phyloP scores from a whole-genome alignment of 306 rosid species.

The Hippophae rhamnoides region DNA sequence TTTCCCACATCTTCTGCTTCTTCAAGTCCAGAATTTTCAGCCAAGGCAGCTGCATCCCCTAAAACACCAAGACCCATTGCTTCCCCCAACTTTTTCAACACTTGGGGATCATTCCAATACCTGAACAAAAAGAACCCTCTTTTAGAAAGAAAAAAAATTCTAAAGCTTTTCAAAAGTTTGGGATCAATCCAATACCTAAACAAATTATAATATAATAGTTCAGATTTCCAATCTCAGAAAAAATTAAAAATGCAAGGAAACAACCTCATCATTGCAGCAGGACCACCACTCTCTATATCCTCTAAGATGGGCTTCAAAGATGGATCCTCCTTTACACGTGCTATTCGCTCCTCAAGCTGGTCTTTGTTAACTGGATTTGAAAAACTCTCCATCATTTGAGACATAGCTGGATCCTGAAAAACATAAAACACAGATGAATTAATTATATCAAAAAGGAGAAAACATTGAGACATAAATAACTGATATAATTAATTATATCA shows the following conservation, averaged over 20 bases:
- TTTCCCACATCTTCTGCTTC: slow-evolving; percentile 72
- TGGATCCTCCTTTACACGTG: slow-evolving; percentile 91
- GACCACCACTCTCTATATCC: slow-evolving; percentile 94
- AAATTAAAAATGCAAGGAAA: not conserved
- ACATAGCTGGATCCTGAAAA: slow-evolving; percentile 90
- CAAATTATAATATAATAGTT: too few species aligned
- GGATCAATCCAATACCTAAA: too few species aligned
- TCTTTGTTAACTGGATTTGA: slow-evolving; percentile 69
- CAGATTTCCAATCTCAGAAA: too few species aligned
- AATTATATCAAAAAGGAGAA: not conserved
- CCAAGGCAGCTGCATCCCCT: slow-evolving; percentile 57
- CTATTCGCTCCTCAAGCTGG: slow-evolving; percentile 96
- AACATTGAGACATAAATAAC: not conserved
- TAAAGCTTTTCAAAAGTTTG: not conserved
- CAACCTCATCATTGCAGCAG: slow-evolving; percentile 98
- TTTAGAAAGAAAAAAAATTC: slow-evolving; percentile 7
- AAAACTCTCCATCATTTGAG: slow-evolving; percentile 71
- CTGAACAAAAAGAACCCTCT: slow-evolving; percentile 29
- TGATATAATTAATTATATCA: not conserved
- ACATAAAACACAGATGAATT: slow-evolving; percentile 15
- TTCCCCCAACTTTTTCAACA: slow-evolving; percentile 68
- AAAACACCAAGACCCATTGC: slow-evolving; percentile 75
- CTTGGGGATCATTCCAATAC: slow-evolving; percentile 55
- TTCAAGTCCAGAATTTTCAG: slow-evolving; percentile 54
- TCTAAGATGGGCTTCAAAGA: slow-evolving; percentile 92